phyloP scores from a whole-genome alignment of 2,329 filamentous ascomycete genomes.

The Pleochaeta shiraiana region DNA sequence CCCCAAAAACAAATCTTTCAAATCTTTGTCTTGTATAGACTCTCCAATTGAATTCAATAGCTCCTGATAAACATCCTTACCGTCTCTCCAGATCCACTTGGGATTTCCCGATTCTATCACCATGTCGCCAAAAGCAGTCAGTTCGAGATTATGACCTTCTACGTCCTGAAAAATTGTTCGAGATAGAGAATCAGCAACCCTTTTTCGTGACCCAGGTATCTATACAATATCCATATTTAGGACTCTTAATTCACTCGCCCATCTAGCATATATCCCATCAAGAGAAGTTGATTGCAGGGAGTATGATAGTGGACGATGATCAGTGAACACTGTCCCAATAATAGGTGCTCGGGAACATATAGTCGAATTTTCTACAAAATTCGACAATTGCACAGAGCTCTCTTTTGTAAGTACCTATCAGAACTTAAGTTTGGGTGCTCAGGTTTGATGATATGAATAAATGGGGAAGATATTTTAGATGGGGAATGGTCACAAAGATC shows the following conservation, averaged over 20 bases:
- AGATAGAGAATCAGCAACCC: neutral
- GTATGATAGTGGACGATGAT: neutral
- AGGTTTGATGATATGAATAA: too few relatives aligned
- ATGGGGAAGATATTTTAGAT: too few relatives aligned
- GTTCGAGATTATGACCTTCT: too few relatives aligned
- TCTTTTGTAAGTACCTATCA: constrained; percentile 4
- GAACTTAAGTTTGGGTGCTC: too few relatives aligned
- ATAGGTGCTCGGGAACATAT: constrained; percentile 3
- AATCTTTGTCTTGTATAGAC: neutral
- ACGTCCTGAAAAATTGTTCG: neutral
- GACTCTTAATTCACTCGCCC: neutral
- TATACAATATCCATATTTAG: neutral
- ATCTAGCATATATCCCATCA: neutral
- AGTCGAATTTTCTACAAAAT: constrained; percentile 6
- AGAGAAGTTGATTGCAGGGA: neutral
- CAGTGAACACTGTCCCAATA: too few relatives aligned
- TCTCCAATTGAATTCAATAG: neutral
- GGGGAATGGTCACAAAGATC: too few relatives aligned
- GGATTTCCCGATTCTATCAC: neutral
- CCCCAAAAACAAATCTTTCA: neutral
- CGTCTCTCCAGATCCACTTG: constrained; percentile 2
- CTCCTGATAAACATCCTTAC: neutral
- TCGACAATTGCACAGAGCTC: neutral
- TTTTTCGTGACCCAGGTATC: neutral
- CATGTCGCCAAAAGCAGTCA: neutral